Conservation (phyloP, 192 early-diverging fungal genomes). For the Gonapodya prolifera region DNA sequence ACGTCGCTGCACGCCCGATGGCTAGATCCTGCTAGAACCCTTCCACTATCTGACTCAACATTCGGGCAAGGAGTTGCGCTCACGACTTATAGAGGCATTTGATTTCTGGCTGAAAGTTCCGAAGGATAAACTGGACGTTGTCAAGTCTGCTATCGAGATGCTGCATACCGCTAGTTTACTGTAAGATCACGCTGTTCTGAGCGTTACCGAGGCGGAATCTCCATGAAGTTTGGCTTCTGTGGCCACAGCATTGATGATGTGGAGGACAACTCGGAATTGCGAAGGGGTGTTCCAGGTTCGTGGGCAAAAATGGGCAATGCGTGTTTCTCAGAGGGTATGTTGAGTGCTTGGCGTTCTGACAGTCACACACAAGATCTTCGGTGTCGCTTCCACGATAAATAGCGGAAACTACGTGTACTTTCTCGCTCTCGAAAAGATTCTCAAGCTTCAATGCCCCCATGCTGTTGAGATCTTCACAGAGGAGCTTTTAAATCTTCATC, state of each 20-base stretch:
- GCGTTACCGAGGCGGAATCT: neutral
- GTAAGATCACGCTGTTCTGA: slow-evolving; percentile 22
- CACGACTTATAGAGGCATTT: slow-evolving; percentile 85
- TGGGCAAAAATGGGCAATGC: neutral
- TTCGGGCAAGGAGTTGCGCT: slow-evolving; percentile 89
- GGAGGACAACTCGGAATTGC: slow-evolving; percentile 79
- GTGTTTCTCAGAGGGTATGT: neutral
- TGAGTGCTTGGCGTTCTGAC: neutral
- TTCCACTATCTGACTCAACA: slow-evolving; percentile 73
- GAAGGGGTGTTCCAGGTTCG: slow-evolving; percentile 62
- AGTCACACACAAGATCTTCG: slow-evolving; percentile 94
- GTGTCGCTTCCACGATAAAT: slow-evolving; percentile 83
- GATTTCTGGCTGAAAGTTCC: slow-evolving; percentile 22
- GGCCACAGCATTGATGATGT: slow-evolving; percentile 95
- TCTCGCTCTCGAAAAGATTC: slow-evolving; percentile 66
- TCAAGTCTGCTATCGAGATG: slow-evolving; percentile 79
- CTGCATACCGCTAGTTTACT: slow-evolving; percentile 87
- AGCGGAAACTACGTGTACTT: slow-evolving; percentile 96
- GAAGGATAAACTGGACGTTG: slow-evolving; percentile 43
- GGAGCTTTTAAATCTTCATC: slow-evolving; percentile 81
- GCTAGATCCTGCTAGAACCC: slow-evolving; percentile 80
- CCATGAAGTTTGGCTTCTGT: neutral
- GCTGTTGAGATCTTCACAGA: slow-evolving; percentile 80
- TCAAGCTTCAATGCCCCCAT: slow-evolving; percentile 46
- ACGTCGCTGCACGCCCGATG: neutral